Percentiles rank a stretch among this genome's conserved stretches.
Conservation (phyloP, 495 filamentous ascomycete genomes). For the Cladorrhinum samala region DNA sequence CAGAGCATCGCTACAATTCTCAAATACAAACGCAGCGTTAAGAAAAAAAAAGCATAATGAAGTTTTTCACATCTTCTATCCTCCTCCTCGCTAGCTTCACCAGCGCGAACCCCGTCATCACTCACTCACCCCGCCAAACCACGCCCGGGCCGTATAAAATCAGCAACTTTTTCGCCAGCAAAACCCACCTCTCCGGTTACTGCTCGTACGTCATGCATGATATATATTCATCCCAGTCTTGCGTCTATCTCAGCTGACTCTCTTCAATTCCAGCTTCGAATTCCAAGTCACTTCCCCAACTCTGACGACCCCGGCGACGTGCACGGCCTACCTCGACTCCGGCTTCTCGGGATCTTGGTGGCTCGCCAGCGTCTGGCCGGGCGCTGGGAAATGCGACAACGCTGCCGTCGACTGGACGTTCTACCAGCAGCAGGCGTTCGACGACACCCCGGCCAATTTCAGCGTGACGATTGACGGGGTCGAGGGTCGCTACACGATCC, state of each 20-base stretch:
- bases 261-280: conserved; percentile 1
- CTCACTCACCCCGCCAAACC: background rate
- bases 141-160: conserved; percentile 5
- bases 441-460: conserved; percentile 2
- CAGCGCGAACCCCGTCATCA: background rate
- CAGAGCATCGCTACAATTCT: too few species aligned
- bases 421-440: background rate
- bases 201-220: conserved; percentile 3
- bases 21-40: too few species aligned
- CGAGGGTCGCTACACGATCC: conserved; percentile 8
- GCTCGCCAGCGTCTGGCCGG: conserved; percentile 1
- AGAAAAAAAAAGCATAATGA: too few species aligned
- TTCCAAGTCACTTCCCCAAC: conserved; percentile 2
- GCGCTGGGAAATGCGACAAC: conserved; percentile 4
- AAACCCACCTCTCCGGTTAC: conserved; percentile 1
- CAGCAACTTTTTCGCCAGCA: conserved; percentile 7
- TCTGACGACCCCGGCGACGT: background rate
- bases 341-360: conserved; percentile 11
- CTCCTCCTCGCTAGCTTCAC: conserved; percentile 1
- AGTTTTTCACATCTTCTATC: conserved; percentile 1
- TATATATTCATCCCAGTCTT: background rate
- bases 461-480: conserved; percentile 9
- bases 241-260: too few species aligned
- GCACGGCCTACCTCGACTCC: conserved; percentile 2
- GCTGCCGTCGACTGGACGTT: conserved; percentile 7